Conservation (phyloP, 345 rosid species). For the Brassica nigra region DNA sequence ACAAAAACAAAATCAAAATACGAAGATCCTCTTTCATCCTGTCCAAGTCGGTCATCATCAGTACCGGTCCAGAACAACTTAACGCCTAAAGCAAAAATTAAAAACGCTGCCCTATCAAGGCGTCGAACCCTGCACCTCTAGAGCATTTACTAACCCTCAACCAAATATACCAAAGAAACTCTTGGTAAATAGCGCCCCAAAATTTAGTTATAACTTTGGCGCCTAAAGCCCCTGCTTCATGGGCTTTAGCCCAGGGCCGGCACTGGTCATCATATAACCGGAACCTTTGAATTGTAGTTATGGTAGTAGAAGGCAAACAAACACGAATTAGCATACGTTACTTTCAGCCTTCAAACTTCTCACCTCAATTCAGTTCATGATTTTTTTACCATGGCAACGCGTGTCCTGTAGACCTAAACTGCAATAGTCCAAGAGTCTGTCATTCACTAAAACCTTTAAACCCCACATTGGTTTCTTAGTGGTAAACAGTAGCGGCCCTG, state of each 20-base stretch:
- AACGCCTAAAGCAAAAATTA: too few species aligned
- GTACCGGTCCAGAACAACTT: too few species aligned
- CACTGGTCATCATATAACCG: background rate
- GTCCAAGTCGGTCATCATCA: background rate
- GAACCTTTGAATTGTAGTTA: background rate
- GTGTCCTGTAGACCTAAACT: background rate
- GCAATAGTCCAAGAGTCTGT: background rate
- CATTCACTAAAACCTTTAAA: background rate
- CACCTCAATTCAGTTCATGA: background rate
- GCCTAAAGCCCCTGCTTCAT: too few species aligned
- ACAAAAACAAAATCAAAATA: background rate
- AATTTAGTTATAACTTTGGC: too few species aligned
- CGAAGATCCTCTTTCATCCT: background rate
- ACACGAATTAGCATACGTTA: background rate
- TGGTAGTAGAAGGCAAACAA: slow-evolving; percentile 1
- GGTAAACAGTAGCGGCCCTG: too few species aligned
- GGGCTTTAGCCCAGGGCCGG: too few species aligned
- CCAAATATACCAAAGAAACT: too few species aligned
- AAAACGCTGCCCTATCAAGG: too few species aligned
- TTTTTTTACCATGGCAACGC: background rate
- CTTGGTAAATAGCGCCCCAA: too few species aligned
- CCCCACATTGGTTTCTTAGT: background rate
- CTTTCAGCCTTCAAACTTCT: background rate
- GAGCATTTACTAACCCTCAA: too few species aligned
- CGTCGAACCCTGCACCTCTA: too few species aligned